Conservation (phyloP, 2,329 filamentous ascomycete genomes). For the Fusarium graminum region DNA sequence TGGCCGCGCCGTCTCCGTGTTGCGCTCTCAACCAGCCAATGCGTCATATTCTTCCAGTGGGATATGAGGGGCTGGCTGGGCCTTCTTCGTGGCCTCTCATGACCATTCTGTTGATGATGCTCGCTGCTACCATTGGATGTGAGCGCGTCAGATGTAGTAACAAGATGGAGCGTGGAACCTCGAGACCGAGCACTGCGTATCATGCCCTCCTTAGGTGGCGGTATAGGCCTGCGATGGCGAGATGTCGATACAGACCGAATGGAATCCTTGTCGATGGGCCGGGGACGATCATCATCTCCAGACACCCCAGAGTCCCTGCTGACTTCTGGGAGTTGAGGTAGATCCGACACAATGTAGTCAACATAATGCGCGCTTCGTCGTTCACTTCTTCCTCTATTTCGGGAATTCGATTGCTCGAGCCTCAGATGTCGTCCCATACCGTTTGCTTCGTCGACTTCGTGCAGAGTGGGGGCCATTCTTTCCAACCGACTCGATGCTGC, state of each 20-base stretch:
- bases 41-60: constrained; percentile 74
- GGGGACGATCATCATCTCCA: constrained; percentile 68
- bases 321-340: constrained; percentile 81
- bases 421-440: constrained; percentile 61
- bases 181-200: constrained; percentile 77
- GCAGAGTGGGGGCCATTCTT: constrained; percentile 80
- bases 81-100: constrained; percentile 66
- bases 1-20: constrained; percentile 65
- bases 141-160: constrained; percentile 72
- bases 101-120: constrained; percentile 48
- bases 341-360: constrained; percentile 76
- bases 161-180: constrained; percentile 88
- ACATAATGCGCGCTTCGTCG: constrained; percentile 76
- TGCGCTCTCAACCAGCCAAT: constrained; percentile 72
- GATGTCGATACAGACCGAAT: constrained; percentile 82
- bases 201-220: constrained; percentile 86
- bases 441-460: constrained; percentile 84
- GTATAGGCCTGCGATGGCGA: constrained; percentile 78
- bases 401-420: constrained; percentile 63
- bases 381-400: constrained; percentile 81
- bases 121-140: constrained; percentile 51
- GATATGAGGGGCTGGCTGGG: constrained; percentile 70
- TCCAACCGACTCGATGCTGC: constrained; percentile 90
- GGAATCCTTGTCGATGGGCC: constrained; percentile 83
- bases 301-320: constrained; percentile 58